A percentile compares a stretch with the other conserved stretches of the same genome.
These are phyloP conservation scores for Odonthalia washingtoniensis DNA, from an alignment of 31 red algal species.

Conservation along the genomic window DNA sequence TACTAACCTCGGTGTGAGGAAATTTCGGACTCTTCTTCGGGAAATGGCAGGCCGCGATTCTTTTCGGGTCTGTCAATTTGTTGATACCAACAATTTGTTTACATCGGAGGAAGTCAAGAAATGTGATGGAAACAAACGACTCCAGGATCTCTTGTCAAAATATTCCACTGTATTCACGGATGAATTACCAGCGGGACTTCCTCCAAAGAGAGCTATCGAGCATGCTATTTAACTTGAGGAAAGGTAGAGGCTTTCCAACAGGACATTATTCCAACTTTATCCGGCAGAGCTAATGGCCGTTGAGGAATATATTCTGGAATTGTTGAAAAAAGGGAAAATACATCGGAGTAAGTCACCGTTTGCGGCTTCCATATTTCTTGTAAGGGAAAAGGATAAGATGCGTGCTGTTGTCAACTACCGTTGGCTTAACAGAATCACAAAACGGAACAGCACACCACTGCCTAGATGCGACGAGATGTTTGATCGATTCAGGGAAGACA, in stretches of 20 bases:
- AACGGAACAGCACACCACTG: not conserved
- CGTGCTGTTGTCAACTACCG: constrained; percentile 32
- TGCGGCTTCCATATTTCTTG: constrained; percentile 19
- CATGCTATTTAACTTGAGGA: not conserved
- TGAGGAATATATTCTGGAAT: constrained; percentile 27
- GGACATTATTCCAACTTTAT: constrained; percentile 17
- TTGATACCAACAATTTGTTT: no score
- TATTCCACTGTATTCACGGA: not conserved
- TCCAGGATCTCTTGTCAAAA: not conserved
- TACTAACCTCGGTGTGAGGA: no score
- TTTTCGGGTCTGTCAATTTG: no score
- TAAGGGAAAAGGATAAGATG: constrained; percentile 18
- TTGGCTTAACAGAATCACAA: constrained; percentile 10
- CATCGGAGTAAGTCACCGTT: not conserved
- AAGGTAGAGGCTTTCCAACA: not conserved
- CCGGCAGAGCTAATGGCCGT: constrained; percentile 34
- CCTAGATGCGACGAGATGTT: constrained; percentile 7
- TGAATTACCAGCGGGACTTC: not conserved
- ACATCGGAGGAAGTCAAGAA: no score
- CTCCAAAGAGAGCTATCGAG: not conserved
- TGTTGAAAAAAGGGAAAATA: constrained; percentile 29
- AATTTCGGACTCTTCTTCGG: no score
- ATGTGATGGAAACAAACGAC: no score
- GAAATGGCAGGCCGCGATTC: no score
- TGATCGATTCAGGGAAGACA: not conserved